Evolutionary conservation across 2,329 filamentous ascomycete genomes (phyloP).

Genomic region (Cucurbitaria berberidis): DNA sequence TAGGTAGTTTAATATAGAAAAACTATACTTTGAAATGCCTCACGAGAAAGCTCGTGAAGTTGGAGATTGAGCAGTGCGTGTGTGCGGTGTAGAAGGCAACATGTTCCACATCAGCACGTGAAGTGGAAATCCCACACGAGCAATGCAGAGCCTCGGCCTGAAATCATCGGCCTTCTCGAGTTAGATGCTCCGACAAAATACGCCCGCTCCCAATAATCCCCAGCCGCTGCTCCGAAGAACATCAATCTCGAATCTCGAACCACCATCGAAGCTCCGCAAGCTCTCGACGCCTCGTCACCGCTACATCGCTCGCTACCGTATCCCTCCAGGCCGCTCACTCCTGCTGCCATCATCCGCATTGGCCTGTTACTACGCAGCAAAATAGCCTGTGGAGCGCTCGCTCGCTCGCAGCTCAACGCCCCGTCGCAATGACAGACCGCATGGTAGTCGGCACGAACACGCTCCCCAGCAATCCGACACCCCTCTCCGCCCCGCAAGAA

Average conservation of each 20-base stretch:
- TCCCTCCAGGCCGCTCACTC: constrained; percentile 4
- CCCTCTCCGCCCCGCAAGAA: constrained; percentile 73
- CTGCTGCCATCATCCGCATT: neutral
- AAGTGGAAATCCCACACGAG: neutral
- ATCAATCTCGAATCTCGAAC: constrained; percentile 22
- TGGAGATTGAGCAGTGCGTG: neutral
- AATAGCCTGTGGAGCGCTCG: neutral
- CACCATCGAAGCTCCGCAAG: constrained; percentile 40
- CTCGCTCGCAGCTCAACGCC: neutral
- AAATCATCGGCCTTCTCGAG: constrained; percentile 2
- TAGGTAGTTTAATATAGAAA: neutral
- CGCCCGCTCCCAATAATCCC: constrained; percentile 72
- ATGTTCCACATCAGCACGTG: neutral
- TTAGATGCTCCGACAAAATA: constrained; percentile 16
- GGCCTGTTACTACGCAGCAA: neutral
- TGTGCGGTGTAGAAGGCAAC: neutral
- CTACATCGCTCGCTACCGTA: neutral
- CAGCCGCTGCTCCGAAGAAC: constrained; percentile 58
- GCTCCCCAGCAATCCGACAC: constrained; percentile 57
- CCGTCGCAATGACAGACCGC: constrained; percentile 26
- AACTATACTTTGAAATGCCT: neutral
- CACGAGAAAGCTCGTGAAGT: neutral
- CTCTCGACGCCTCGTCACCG: constrained; percentile 5
- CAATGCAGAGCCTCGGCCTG: constrained; percentile 17
- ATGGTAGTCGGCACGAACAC: constrained; percentile 27